Conservation (phyloP, 495 filamentous ascomycete species). For the Podospora tetraspora region DNA sequence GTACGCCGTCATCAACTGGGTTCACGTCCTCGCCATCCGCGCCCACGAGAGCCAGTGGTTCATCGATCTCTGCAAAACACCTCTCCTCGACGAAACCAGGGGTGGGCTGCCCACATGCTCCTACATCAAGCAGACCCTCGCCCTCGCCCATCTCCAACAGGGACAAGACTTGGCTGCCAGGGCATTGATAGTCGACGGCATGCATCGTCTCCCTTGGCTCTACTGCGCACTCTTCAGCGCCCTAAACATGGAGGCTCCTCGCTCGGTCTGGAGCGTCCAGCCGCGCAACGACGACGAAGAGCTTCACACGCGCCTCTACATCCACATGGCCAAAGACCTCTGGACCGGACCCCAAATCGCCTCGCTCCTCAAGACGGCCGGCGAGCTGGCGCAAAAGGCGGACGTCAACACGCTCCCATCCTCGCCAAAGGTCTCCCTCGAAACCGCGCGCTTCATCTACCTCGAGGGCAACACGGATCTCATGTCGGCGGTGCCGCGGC, state of each 20-base stretch:
- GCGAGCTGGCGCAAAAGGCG: conserved; percentile 44
- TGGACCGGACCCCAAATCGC: conserved; percentile 80
- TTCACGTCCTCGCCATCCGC: conserved; percentile 80
- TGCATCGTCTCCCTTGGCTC: conserved; percentile 75
- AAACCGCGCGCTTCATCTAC: conserved; percentile 73
- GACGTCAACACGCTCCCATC: conserved; percentile 39
- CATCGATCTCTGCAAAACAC: conserved; percentile 60
- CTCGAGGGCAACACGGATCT: conserved; percentile 65
- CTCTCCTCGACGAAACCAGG: conserved; percentile 45
- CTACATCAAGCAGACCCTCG: conserved; percentile 67
- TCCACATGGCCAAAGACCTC: conserved; percentile 72
- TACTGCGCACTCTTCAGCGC: conserved; percentile 71
- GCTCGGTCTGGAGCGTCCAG: conserved; percentile 72
- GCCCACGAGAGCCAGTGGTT: conserved; percentile 71
- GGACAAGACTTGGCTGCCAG: conserved; percentile 60
- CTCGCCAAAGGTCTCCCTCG: conserved; percentile 30
- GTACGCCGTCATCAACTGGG: conserved; percentile 68
- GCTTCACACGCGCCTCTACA: conserved; percentile 73
- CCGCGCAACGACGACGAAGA: conserved; percentile 63
- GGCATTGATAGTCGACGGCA: conserved; percentile 55
- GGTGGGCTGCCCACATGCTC: conserved; percentile 41
- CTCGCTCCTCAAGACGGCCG: conserved; percentile 66
- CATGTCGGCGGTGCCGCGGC: conserved; percentile 54
- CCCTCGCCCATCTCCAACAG: conserved; percentile 66
- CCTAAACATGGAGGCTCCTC: conserved; percentile 66